Conservation (phyloP, 2,329 filamentous ascomycete genomes). For the Exophiala spinifera region DNA sequence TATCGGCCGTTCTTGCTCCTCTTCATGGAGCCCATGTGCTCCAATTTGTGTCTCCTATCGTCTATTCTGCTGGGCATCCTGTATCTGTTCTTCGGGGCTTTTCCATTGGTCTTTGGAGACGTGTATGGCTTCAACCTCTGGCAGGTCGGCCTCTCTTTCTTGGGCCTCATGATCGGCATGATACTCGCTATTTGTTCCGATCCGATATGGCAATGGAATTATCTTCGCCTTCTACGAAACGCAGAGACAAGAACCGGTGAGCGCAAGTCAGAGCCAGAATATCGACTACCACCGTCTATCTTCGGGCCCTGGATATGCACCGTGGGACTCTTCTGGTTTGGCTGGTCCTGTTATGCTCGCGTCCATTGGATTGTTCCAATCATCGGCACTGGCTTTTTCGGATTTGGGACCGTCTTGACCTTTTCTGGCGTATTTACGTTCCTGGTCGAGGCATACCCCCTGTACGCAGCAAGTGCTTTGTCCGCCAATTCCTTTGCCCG, state of each 20-base stretch:
- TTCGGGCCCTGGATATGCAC: constrained; percentile 74
- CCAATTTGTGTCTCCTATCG: constrained; percentile 41
- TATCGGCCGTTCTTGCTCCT: constrained; percentile 49
- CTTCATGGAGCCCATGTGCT: constrained; percentile 43
- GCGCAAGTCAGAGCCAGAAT: constrained; percentile 73
- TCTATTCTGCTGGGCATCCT: constrained; percentile 42
- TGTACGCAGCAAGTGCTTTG: constrained; percentile 59
- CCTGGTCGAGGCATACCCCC: constrained; percentile 61
- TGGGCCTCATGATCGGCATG: constrained; percentile 53
- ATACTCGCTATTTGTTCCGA: constrained; percentile 44
- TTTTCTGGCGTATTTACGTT: constrained; percentile 88
- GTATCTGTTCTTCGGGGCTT: constrained; percentile 43
- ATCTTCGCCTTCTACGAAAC: constrained; percentile 41
- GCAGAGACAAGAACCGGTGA: constrained; percentile 35
- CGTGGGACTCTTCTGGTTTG: constrained; percentile 81
- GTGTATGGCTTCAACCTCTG: constrained; percentile 39
- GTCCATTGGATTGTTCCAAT: constrained; percentile 77
- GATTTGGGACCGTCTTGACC: constrained; percentile 68
- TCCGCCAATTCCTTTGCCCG: constrained; percentile 80
- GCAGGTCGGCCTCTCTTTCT: constrained; percentile 35
- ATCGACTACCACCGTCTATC: constrained; percentile 72
- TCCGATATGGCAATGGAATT: constrained; percentile 47
- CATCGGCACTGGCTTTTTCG: constrained; percentile 70
- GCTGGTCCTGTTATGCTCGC: constrained; percentile 72
- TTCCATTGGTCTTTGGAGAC: constrained; percentile 41